Evolutionary conservation across 2,329 filamentous ascomycete genomes (phyloP).

Genomic region (Sporothrix variecibatus): DNA sequence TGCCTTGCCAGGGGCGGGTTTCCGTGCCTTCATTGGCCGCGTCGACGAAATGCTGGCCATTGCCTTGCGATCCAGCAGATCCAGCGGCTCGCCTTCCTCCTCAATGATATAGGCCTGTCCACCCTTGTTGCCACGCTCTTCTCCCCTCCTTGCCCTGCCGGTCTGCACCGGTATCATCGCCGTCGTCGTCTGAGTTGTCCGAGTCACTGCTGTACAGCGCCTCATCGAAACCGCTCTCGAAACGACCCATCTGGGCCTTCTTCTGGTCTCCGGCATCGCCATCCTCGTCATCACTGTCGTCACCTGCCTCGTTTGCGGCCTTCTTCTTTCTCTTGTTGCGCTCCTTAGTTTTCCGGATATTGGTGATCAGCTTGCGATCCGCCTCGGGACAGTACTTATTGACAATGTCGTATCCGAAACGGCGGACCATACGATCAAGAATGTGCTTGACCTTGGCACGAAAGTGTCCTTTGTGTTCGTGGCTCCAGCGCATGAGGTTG

Average conservation of each 20-base stretch:
- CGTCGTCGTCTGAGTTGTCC: constrained; percentile 56
- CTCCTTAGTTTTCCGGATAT: constrained; percentile 94
- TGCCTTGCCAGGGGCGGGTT: constrained; percentile 50
- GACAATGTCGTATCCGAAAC: constrained; percentile 81
- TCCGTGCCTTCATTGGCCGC: constrained; percentile 65
- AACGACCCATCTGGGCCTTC: constrained; percentile 59
- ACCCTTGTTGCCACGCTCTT: constrained; percentile 57
- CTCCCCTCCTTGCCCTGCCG: constrained; percentile 36
- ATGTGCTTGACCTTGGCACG: constrained; percentile 98
- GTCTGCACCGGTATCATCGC: constrained; percentile 1
- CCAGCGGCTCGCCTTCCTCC: constrained; percentile 90
- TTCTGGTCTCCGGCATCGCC: constrained; percentile 53
- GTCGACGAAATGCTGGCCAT: constrained; percentile 92
- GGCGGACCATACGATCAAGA: constrained; percentile 86
- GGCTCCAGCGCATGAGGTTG: constrained; percentile 92
- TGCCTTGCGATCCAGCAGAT: constrained; percentile 85
- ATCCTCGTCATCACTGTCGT: constrained; percentile 46
- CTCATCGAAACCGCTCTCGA: constrained; percentile 92
- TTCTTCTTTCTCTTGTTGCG: constrained; percentile 88
- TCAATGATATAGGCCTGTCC: constrained; percentile 86
- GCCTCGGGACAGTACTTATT: constrained; percentile 80
- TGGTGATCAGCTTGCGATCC: constrained; percentile 86
- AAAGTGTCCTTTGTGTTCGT: constrained; percentile 97
- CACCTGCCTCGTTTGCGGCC: constrained; percentile 57
- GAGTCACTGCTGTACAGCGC: constrained; percentile 78